Percentiles rank a stretch among this genome's conserved stretches.
Conservation (phyloP, 768 basidiomycete genomes). For the Solioccasus polychromus region DNA sequence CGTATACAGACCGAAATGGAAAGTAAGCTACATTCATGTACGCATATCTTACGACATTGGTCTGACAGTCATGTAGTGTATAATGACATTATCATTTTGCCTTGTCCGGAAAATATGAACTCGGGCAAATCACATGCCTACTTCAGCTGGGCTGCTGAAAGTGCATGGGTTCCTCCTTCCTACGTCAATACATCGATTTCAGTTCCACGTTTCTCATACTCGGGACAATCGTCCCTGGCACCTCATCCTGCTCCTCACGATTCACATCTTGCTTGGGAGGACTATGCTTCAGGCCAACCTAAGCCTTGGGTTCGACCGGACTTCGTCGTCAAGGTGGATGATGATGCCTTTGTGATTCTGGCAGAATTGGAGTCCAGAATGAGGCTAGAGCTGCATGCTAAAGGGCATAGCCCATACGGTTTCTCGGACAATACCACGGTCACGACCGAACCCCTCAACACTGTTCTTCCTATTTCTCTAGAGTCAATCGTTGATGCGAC, state of each 20-base stretch:
- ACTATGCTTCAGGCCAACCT: constrained; percentile 40
- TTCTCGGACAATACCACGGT: constrained; percentile 8
- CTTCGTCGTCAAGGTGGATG: constrained; percentile 91
- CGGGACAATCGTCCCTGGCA: constrained; percentile 51
- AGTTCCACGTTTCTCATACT: constrained; percentile 60
- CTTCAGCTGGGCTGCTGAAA: constrained; percentile 89
- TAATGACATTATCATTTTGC: constrained; percentile 83
- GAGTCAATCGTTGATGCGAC: neutral
- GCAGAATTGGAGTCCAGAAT: constrained; percentile 91
- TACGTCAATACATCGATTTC: constrained; percentile 47
- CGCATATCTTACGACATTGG: neutral
- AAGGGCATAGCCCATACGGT: constrained; percentile 28
- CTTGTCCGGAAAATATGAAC: constrained; percentile 94
- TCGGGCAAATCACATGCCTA: constrained; percentile 88
- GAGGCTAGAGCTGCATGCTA: constrained; percentile 66
- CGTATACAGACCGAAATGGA: constrained; percentile 87
- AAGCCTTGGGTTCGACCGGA: constrained; percentile 82
- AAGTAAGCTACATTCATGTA: constrained; percentile 48
- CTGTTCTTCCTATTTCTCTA: neutral
- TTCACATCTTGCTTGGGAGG: constrained; percentile 53
- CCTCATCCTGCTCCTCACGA: constrained; percentile 73
- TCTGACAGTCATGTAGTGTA: constrained; percentile 49
- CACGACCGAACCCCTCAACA: neutral
- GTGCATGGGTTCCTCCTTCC: constrained; percentile 87
- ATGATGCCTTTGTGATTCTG: constrained; percentile 93